Percentiles rank a stretch among this genome's conserved stretches.
Evolutionary conservation across 768 basidiomycete genomes (phyloP).

Genomic region (Tricholoma furcatifolium): DNA sequence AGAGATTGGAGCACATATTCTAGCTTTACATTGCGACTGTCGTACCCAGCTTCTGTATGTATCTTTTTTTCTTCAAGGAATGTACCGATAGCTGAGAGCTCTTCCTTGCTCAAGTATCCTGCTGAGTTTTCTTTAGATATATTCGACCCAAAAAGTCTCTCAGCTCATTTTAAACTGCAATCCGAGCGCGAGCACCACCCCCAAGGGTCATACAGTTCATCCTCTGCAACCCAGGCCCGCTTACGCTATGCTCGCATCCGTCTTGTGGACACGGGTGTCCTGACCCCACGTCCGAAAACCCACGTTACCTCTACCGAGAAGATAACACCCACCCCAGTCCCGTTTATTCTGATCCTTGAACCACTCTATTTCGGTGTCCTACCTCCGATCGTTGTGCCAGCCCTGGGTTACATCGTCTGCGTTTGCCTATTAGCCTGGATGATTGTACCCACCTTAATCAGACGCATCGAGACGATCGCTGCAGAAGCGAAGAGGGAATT

Average conservation of each 20-base stretch:
- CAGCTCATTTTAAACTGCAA: constrained; percentile 12
- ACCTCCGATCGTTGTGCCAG: constrained; percentile 50
- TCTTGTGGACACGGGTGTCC: constrained; percentile 50
- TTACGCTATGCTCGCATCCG: constrained; percentile 58
- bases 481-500: constrained; percentile 23
- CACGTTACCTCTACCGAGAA: constrained; percentile 12
- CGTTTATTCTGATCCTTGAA: constrained; percentile 56
- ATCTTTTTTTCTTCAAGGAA: not conserved
- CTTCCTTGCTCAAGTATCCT: constrained; percentile 35
- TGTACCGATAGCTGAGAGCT: not conserved
- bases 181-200: not conserved
- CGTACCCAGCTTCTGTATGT: constrained; percentile 58
- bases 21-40: constrained; percentile 51
- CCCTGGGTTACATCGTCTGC: constrained; percentile 28
- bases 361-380: constrained; percentile 59
- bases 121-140: constrained; percentile 41
- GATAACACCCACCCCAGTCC: constrained; percentile 31
- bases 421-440: constrained; percentile 23
- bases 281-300: constrained; percentile 31
- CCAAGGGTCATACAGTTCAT: constrained; percentile 2
- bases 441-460: constrained; percentile 21
- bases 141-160: constrained; percentile 31
- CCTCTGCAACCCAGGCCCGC: constrained; percentile 28
- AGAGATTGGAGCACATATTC: constrained; percentile 37
- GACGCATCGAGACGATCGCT: constrained; percentile 25